Evolutionary conservation across 495 filamentous ascomycete genomes (phyloP), one percentile per base, ranked within the genome.

Genomic region (Podospora didyma): DNA sequence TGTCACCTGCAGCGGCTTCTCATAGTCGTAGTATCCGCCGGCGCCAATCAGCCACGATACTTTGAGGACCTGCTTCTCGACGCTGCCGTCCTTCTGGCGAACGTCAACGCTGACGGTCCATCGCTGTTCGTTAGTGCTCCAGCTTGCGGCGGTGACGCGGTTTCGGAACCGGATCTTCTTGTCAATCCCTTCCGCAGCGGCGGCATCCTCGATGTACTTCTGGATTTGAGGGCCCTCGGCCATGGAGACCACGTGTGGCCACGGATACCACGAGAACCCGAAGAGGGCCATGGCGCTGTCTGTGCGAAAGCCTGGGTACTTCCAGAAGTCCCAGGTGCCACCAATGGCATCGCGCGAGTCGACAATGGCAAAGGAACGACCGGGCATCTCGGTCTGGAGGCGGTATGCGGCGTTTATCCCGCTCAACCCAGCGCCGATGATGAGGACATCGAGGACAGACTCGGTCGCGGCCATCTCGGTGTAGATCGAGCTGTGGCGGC

Each of bases 351-450:
- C 62, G 35, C 86, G 81, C 2, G 76, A 72, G 66, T 90, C 87
- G 26, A 90, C 75, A 53, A 91, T 78, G 35, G 80, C 73, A 63
- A 82, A 89, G 54, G 61, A 74, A 50, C 73, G 69, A 44, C 75
- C 61, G 0, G 88, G 85, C 5, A 84, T 64, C 57, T 82, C 69
- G 1, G 75, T 73, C 63, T 89, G 86, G 0, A 93, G 60, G 7
- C 84, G 80, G 60, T 91, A 90, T 9, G 77, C 88, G 44, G 83
- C 73, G 64, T 93, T 91, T 74, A 92, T 86, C 51, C 88, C 89
- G 45, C 83, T 87, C 58, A 92, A 82, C 21, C 89, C 88, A 1
- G 88, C 86, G 45, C 88, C 88, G 24, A 90, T 67, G 62, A 92
- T 81, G 57, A 88, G 66, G 16, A 91, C 74, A 69, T 92, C 88